Conservation (phyloP, 2,329 filamentous ascomycete species). For the Diaporthe ilicicola region DNA sequence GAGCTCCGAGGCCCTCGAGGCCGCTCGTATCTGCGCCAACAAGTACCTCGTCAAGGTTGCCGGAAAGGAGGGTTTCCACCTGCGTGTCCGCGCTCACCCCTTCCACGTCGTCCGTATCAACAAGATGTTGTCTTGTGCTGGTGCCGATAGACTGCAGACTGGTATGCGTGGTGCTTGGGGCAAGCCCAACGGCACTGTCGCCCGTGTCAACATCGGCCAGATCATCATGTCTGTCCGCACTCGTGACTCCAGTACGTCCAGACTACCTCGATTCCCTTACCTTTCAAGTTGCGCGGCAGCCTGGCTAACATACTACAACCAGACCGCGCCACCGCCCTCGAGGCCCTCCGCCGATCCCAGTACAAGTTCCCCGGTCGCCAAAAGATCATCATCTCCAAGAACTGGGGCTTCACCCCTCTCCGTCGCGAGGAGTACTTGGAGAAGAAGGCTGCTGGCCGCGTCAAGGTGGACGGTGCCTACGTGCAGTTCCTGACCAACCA, state of each 20-base stretch:
- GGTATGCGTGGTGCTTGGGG: conserved; percentile 99
- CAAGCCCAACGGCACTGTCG: conserved; percentile 98
- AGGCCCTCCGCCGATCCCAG: conserved; percentile 98
- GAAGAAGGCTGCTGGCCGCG: conserved; percentile 90
- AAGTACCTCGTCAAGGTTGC: conserved; percentile 84
- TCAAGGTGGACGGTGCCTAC: conserved; percentile 98
- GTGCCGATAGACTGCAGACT: conserved; percentile 99
- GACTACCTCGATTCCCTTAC: neutral
- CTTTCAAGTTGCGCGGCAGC: neutral
- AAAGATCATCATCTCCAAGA: conserved; percentile 99
- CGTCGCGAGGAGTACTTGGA: conserved; percentile 97
- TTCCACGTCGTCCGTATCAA: conserved; percentile 99
- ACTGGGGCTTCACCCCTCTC: conserved; percentile 99
- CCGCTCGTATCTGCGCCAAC: conserved; percentile 99
- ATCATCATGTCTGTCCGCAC: conserved; percentile 98
- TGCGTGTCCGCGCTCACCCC: conserved; percentile 88
- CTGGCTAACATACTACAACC: conserved; percentile 39
- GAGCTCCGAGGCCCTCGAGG: conserved; percentile 99
- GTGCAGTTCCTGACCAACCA: conserved; percentile 99
- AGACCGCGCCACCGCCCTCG: conserved; percentile 92
- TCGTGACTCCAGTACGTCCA: conserved; percentile 84
- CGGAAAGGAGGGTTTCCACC: conserved; percentile 79
- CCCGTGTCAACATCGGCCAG: conserved; percentile 99
- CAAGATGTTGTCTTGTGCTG: conserved; percentile 99
- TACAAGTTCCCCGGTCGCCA: conserved; percentile 99